phyloP scores from a whole-genome alignment of 2,329 filamentous ascomycete genomes.

The Colletotrichum sp. region DNA sequence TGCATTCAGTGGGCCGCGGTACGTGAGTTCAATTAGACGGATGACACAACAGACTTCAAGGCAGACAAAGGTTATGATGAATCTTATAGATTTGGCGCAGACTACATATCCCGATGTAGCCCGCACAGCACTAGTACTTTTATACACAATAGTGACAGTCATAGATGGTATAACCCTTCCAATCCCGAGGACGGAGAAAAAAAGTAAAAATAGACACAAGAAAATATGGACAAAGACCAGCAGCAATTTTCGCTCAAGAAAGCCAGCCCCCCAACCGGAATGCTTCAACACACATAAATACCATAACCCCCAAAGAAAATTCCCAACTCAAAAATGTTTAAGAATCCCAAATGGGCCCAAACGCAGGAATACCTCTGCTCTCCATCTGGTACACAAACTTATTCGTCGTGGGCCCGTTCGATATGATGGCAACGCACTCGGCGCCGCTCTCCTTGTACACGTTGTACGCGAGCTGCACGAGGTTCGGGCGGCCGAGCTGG shows the following conservation, averaged over 20 bases:
- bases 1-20: too few species aligned
- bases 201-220: not conserved
- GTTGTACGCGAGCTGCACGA: conserved; percentile 55
- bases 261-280: not conserved
- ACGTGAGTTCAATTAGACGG: too few species aligned
- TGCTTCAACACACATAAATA: not conserved
- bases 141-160: not conserved
- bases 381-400: conserved; percentile 74
- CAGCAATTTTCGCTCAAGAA: not conserved
- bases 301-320: not conserved
- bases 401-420: conserved; percentile 70
- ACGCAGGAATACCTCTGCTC: conserved; percentile 68
- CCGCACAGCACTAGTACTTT: not conserved
- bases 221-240: not conserved
- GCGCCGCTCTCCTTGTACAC: conserved; percentile 59
- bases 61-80: not conserved
- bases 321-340: conserved; percentile 20
- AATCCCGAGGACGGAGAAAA: not conserved
- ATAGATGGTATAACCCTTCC: not conserved
- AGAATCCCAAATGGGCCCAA: conserved; percentile 75
- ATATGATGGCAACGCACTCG: conserved; percentile 77
- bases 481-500: conserved; percentile 61
- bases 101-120: not conserved
- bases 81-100: not conserved
- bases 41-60: not conserved